Evolutionary conservation across 2,329 filamentous ascomycete genomes (phyloP).

Genomic region (Trichoderma sp.): DNA sequence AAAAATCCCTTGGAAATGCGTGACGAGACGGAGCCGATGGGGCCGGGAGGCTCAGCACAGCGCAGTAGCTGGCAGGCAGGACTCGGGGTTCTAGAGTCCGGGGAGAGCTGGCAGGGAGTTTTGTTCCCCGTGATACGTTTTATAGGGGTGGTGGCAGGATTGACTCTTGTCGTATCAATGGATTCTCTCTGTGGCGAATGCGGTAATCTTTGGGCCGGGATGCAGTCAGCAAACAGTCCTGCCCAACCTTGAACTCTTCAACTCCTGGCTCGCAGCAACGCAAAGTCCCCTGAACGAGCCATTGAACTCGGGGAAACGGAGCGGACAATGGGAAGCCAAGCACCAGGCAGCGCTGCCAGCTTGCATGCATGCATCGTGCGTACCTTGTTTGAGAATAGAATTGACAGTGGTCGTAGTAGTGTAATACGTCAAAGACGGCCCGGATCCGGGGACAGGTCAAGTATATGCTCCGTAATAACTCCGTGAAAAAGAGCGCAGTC

Average conservation of each 20-base stretch:
- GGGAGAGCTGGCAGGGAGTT: neutral
- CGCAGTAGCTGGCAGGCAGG: neutral
- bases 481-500: neutral
- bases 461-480: neutral
- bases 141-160: neutral
- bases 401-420: neutral
- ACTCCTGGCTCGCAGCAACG: neutral
- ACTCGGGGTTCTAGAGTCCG: neutral
- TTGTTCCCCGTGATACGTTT: neutral
- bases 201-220: constrained; percentile 4
- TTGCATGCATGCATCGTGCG: neutral
- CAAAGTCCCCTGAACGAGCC: neutral
- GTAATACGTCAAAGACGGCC: neutral
- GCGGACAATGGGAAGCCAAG: constrained; percentile 11
- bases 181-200: neutral
- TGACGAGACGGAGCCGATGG: neutral
- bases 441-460: neutral
- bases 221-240: constrained; percentile 13
- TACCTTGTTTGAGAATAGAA: neutral
- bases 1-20: neutral
- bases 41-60: neutral
- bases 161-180: neutral
- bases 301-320: constrained; percentile 4
- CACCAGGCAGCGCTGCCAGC: neutral
- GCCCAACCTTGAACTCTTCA: neutral